A percentile compares a stretch with the other conserved stretches of the same genome.
phyloP scores from a whole-genome alignment of 2,329 filamentous ascomycete species.

The Claviceps purpurea region DNA sequence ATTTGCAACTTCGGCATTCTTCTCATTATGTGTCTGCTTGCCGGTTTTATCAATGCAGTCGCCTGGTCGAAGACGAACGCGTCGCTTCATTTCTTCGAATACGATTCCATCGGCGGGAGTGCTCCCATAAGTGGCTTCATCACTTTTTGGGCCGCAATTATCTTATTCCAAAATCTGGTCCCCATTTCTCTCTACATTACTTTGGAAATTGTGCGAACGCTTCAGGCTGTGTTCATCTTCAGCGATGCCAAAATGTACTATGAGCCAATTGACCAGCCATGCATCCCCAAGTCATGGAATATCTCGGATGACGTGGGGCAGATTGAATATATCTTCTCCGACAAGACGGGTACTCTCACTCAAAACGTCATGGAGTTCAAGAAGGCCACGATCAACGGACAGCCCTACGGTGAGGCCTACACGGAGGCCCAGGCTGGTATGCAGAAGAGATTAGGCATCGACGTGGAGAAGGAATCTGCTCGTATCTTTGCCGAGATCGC shows the following conservation, averaged over 20 bases:
- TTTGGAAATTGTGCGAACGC: constrained; percentile 83
- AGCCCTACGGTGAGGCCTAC: constrained; percentile 92
- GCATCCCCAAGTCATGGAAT: constrained; percentile 96
- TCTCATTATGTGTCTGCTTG: constrained; percentile 75
- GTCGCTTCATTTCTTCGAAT: constrained; percentile 74
- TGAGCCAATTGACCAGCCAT: constrained; percentile 83
- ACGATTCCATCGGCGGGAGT: constrained; percentile 62
- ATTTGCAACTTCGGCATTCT: constrained; percentile 91
- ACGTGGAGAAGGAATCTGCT: constrained; percentile 68
- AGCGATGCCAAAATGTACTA: constrained; percentile 97
- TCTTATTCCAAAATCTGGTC: constrained; percentile 96
- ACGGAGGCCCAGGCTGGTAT: constrained; percentile 94
- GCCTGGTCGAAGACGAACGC: constrained; percentile 64
- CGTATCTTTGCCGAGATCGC: constrained; percentile 67
- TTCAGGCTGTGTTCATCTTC: constrained; percentile 95
- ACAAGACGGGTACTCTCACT: constrained; percentile 92
- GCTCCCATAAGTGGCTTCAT: constrained; percentile 79
- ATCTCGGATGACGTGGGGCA: constrained; percentile 96
- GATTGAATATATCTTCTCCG: constrained; percentile 98
- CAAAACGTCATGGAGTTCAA: constrained; percentile 99
- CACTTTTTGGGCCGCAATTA: constrained; percentile 90
- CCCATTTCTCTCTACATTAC: constrained; percentile 97
- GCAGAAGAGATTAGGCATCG: constrained; percentile 79
- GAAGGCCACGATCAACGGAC: constrained; percentile 92
- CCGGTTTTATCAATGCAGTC: constrained; percentile 72